phyloP scores from a whole-genome alignment of 805 yeast genomes.

The Candida gorgasii region DNA sequence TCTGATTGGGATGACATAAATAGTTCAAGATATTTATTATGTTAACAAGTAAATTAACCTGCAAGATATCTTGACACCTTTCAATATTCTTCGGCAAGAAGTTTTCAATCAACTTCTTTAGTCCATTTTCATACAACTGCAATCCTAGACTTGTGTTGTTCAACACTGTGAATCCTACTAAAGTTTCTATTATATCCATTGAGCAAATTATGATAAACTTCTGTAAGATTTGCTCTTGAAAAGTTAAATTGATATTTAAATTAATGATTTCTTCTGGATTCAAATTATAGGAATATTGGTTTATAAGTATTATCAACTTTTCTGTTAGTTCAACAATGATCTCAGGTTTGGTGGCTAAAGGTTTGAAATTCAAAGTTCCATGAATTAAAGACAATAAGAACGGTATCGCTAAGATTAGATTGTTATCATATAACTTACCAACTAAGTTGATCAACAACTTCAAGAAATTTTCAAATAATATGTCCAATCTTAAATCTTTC shows the following conservation, averaged over 20 bases:
- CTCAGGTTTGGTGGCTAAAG: conserved; percentile 53
- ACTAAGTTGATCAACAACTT: conserved; percentile 24
- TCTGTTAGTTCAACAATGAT: conserved; percentile 24
- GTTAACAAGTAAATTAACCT: conserved; percentile 52
- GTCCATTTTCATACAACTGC: conserved; percentile 6
- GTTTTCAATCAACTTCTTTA: conserved; percentile 28
- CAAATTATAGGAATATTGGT: conserved; percentile 15
- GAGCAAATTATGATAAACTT: conserved; percentile 50
- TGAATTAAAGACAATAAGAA: conserved; percentile 59
- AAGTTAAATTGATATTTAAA: conserved; percentile 13
- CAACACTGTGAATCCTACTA: conserved; percentile 22
- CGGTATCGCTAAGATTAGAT: conserved; percentile 47
- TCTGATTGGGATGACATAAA: conserved; percentile 29
- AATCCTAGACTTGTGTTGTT: background rate
- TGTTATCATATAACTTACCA: conserved; percentile 25
- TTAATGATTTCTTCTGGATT: conserved; percentile 23
- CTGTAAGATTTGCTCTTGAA: conserved; percentile 34
- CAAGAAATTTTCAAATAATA: conserved; percentile 44
- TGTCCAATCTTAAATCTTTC: conserved; percentile 51
- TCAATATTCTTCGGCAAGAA: conserved; percentile 53
- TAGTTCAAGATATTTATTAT: conserved; percentile 53
- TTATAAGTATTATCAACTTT: conserved; percentile 19
- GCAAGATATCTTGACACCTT: conserved; percentile 35
- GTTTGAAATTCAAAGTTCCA: conserved; percentile 56
- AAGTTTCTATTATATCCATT: conserved; percentile 57